A percentile compares a stretch with the other conserved stretches of the same genome.
Conservation (phyloP, 1,139 yeast species). For the Magnusiomyces magnusii region DNA sequence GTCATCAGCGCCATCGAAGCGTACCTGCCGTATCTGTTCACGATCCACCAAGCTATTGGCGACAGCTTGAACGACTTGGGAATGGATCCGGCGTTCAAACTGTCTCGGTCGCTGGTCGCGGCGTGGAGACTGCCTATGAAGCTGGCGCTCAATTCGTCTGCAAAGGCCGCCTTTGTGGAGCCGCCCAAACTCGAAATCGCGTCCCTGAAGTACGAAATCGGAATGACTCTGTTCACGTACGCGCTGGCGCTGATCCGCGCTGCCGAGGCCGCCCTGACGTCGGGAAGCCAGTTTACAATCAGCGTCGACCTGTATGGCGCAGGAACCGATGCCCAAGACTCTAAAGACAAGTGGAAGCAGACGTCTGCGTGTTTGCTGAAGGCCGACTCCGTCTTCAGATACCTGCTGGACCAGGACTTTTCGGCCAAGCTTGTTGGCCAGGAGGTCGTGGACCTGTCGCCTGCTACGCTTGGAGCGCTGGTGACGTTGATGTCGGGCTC, state of each 20-base stretch:
- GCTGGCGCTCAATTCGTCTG: neutral
- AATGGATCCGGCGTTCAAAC: no score
- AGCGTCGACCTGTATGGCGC: slow-evolving; percentile 19
- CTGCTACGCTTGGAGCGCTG: slow-evolving; percentile 24
- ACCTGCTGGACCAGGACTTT: slow-evolving; percentile 20
- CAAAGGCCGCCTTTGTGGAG: slow-evolving; percentile 21
- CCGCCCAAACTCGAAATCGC: slow-evolving; percentile 24
- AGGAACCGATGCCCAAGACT: slow-evolving; percentile 17
- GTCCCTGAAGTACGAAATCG: slow-evolving; percentile 28
- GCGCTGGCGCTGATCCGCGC: slow-evolving; percentile 21
- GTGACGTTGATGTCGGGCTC: slow-evolving; percentile 28
- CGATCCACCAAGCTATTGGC: slow-evolving; percentile 17
- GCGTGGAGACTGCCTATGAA: slow-evolving; percentile 29
- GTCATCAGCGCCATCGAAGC: slow-evolving; percentile 31
- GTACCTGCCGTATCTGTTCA: slow-evolving; percentile 27
- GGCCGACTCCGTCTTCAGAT: slow-evolving; percentile 27
- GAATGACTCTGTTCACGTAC: slow-evolving; percentile 29
- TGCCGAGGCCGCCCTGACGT: slow-evolving; percentile 7
- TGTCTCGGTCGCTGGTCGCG: slow-evolving; percentile 11
- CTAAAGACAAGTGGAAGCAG: slow-evolving; percentile 27
- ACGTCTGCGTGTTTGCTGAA: slow-evolving; percentile 26
- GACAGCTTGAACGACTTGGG: no score
- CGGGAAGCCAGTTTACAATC: neutral
- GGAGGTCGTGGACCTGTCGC: slow-evolving; percentile 23
- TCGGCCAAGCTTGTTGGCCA: slow-evolving; percentile 6